Evolutionary conservation across 148 eudicot genomes (phyloP).

Genomic region (Amaranthus hypochondriacus): DNA sequence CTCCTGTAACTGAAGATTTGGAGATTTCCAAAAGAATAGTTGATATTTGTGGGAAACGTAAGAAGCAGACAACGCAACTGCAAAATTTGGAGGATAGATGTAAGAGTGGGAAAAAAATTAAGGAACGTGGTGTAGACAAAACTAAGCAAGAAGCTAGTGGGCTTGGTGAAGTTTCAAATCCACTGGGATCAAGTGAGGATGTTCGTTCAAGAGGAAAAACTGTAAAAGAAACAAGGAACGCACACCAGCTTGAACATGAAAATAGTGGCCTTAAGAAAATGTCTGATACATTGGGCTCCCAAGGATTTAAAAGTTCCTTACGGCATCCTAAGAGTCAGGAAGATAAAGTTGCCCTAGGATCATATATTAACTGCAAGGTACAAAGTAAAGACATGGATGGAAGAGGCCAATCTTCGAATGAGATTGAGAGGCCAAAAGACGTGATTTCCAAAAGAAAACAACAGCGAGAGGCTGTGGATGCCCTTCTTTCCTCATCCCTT

Average conservation of each 20-base stretch:
- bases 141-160: constrained; percentile 17
- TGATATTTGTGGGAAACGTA: constrained; percentile 18
- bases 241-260: constrained; percentile 22
- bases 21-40: constrained; percentile 23
- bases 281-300: constrained; percentile 21
- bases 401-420: constrained; percentile 29
- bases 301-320: constrained; percentile 14
- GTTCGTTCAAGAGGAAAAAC: constrained; percentile 17
- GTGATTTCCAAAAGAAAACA: constrained; percentile 59
- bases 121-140: constrained; percentile 21
- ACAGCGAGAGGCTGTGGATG: constrained; percentile 92
- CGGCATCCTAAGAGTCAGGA: constrained; percentile 25
- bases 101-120: constrained; percentile 17
- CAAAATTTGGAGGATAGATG: constrained; percentile 20
- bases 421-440: constrained; percentile 37
- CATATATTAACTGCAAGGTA: constrained; percentile 22
- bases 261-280: constrained; percentile 17
- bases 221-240: constrained; percentile 16
- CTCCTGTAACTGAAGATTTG: constrained; percentile 15
- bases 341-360: constrained; percentile 24
- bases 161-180: constrained; percentile 17
- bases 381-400: constrained; percentile 34
- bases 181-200: constrained; percentile 24
- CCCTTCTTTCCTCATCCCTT: constrained; percentile 90
- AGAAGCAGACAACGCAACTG: constrained; percentile 27